Evolutionary conservation across 805 yeast species (phyloP).

Genomic region (Candida coleopterorum): DNA sequence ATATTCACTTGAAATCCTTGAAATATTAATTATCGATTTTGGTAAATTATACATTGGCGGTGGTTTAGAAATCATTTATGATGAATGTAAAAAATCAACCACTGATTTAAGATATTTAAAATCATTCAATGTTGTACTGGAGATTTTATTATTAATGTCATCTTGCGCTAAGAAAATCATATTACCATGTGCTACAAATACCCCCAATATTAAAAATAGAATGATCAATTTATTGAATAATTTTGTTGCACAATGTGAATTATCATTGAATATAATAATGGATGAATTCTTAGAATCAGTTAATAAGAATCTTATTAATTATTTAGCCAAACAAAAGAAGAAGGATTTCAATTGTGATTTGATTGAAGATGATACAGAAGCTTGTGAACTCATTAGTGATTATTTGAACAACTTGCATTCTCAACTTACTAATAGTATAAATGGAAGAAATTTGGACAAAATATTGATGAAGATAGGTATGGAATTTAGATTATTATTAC

Average conservation of each 20-base stretch:
- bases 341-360: conserved; percentile 57
- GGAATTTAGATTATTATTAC: conserved; percentile 50
- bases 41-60: conserved; percentile 72
- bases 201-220: conserved; percentile 52
- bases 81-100: conserved; percentile 32
- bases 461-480: conserved; percentile 56
- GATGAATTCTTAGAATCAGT: conserved; percentile 53
- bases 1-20: conserved; percentile 61
- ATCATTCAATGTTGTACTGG: conserved; percentile 50
- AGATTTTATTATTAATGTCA: conserved; percentile 60
- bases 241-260: conserved; percentile 57
- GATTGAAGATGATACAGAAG: conserved; percentile 60
- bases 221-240: conserved; percentile 60
- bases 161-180: conserved; percentile 70
- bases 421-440: conserved; percentile 33
- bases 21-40: conserved; percentile 60
- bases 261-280: conserved; percentile 59
- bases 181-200: conserved; percentile 64
- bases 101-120: conserved; percentile 45
- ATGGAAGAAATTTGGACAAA: conserved; percentile 41
- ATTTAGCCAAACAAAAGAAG: conserved; percentile 61
- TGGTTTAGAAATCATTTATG: conserved; percentile 68
- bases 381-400: conserved; percentile 59
- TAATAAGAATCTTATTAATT: conserved; percentile 42
- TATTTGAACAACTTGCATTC: conserved; percentile 44